phyloP scores from a whole-genome alignment of 805 yeast genomes.

The Metschnikowia baotianmanensis region DNA sequence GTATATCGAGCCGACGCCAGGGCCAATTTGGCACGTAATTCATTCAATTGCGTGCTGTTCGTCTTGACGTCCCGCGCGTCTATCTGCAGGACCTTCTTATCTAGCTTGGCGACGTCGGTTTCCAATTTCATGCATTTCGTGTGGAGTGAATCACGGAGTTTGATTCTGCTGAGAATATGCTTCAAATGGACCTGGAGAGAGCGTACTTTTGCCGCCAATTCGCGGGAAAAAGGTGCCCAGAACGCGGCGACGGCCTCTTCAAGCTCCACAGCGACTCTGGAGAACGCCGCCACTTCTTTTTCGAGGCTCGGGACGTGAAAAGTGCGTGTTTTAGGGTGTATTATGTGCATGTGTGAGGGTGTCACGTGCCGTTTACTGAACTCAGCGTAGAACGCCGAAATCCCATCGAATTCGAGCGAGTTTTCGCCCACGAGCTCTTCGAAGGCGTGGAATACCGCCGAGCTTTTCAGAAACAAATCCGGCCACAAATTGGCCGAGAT shows the following conservation, averaged over 20 bases:
- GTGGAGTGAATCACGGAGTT: constrained; percentile 45
- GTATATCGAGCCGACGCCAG: constrained; percentile 29
- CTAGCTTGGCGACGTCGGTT: constrained; percentile 37
- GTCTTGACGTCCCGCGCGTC: constrained; percentile 38
- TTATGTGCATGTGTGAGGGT: constrained; percentile 23
- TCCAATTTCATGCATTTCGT: constrained; percentile 39
- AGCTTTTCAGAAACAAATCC: constrained; percentile 31
- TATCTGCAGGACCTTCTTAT: constrained; percentile 21
- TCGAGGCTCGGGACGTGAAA: constrained; percentile 16
- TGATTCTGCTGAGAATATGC: constrained; percentile 38
- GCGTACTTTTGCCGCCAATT: constrained; percentile 32
- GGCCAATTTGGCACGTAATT: constrained; percentile 29
- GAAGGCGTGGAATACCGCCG: constrained; percentile 28
- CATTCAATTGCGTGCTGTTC: constrained; percentile 34
- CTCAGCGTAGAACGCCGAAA: constrained; percentile 28
- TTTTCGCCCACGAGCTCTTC: constrained; percentile 30
- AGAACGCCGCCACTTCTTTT: constrained; percentile 27
- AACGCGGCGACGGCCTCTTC: constrained; percentile 14
- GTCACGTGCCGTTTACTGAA: constrained; percentile 24
- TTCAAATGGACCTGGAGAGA: constrained; percentile 40
- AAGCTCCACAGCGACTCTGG: constrained; percentile 20
- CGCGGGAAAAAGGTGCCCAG: constrained; percentile 28
- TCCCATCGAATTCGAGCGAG: constrained; percentile 37
- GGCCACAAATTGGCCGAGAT: constrained; percentile 29
- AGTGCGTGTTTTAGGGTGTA: constrained; percentile 39